Evolutionary conservation across 2,329 filamentous ascomycete genomes (phyloP), one percentile per base, ranked within the genome.

Genomic region (Zopfia rhizophila): DNA sequence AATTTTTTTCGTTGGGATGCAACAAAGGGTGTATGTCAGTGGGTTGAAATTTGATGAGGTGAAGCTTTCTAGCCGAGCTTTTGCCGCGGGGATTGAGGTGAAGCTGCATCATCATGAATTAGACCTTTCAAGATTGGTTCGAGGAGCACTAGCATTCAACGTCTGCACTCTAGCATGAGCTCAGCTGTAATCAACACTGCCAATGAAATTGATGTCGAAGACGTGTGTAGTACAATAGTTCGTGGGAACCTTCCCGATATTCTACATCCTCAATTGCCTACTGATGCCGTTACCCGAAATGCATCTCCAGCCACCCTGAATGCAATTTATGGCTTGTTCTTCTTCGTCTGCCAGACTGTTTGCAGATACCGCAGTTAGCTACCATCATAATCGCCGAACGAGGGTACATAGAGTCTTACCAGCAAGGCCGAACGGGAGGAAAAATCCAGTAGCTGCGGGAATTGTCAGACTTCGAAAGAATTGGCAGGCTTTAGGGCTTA

Each of bases 311-410:
- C 41, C 35, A 22, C 36, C 36, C 16, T n/a, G 22, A 29, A 49
- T 35, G 38, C 48, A 54, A 45, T 59, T 48, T 65, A 69, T 36
- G 56, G 53, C 62, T 72, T 64, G 75, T 83, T 83, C 80, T 87
- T 87, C 73, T 83, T 79, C 53, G 80, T 83, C 76, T 87, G 84
- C 84, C 84, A 87, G 69, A 85, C 84, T 87, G 68, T 64, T 36
- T 17, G 31, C 17, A 8, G 27, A 3, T 2, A 41, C 13, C 5
- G 16, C 16, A 17, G 56, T 72, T 55, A 70, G 67, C 40, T 35
- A 25, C 21, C 4, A 12, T 13, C 37, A 27, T 39, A 31, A 7
- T 16, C 2, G n/a, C 28, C 19, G 12, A n/a, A 17, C 22, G 5
- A 22, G 19, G 11, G 36, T 17, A 17, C 7, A 40, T 3, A 17